Evolutionary conservation across 495 filamentous ascomycete genomes (phyloP), one percentile per base, ranked within the genome.

Genomic region (Pseudomonodictys pantanalensis): DNA sequence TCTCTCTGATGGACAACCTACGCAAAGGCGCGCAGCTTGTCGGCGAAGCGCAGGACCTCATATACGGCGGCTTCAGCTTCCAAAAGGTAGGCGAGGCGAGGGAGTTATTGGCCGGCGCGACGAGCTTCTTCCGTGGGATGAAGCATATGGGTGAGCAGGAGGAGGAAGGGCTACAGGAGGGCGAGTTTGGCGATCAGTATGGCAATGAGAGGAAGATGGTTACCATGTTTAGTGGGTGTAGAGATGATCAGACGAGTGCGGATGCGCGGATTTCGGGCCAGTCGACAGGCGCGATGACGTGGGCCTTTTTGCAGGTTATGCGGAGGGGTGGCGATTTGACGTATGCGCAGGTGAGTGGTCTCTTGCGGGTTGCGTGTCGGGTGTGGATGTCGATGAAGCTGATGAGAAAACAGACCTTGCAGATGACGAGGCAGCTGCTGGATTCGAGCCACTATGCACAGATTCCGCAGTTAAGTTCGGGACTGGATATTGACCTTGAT

Each of bases 181-280:
- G 82, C 49, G 73, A 76, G 42, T 83, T 80, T 63, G 66, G 70
- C 25, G 76, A 79, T 52, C 67, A 81, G 52, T 85, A 74, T 47
- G 71, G 71, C 32, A 79, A 81, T 58, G 78, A 79, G 11, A 76
- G 77, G 6, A 71, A 69, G 54, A 75, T 80, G 59, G 82, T 83
- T 28, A 81, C 77, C 68, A 83, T 85, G 82, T 84, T 82, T 60
- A 77, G 73, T 43, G 82, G 82, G 2, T 85, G 82, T 66, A 69
- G 75, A 12, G 82, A 84, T 68, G 77, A 83, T 55, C 81, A 85
- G 72, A 84, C 82, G 1, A 77, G 73, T 32, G 82, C 83, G 29
- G 81, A 85, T 70, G 79, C 83, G 25, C 76, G 70, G 33, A 84
- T 84, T 52, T 71, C 74, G 12, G 80, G 81, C 0, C 64, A 65